phyloP scores from a whole-genome alignment of 2,329 filamentous ascomycete genomes.

The Alternaria gansuensis region DNA sequence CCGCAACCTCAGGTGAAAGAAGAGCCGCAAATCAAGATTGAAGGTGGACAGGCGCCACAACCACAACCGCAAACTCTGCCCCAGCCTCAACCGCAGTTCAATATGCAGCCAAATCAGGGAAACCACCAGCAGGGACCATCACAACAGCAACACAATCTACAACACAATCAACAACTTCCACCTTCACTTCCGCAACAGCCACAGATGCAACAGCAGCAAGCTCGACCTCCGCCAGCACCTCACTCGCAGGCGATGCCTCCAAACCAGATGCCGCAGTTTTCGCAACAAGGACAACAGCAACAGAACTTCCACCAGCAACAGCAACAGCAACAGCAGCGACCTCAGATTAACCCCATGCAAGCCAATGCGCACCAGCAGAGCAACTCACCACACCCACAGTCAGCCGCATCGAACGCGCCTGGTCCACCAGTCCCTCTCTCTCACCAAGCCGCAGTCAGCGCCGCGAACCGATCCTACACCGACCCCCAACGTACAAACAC shows the following conservation, averaged over 20 bases:
- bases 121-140: conserved; percentile 35
- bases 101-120: conserved; percentile 34
- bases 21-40: conserved; percentile 50
- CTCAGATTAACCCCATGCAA: conserved; percentile 51
- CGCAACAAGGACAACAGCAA: conserved; percentile 43
- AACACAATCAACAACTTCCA: conserved; percentile 34
- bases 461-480: conserved; percentile 53
- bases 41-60: conserved; percentile 40
- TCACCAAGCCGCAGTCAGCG: conserved; percentile 57
- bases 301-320: conserved; percentile 43
- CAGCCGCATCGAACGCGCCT: conserved; percentile 41
- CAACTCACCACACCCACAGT: conserved; percentile 52
- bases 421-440: conserved; percentile 53
- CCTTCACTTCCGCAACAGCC: conserved; percentile 33
- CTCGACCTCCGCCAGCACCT: conserved; percentile 41
- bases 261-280: conserved; percentile 40
- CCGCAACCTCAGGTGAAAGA: conserved; percentile 44
- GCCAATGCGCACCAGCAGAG: conserved; percentile 48
- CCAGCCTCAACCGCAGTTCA: conserved; percentile 30
- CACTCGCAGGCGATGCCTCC: conserved; percentile 43
- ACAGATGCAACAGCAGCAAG: conserved; percentile 30
- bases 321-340: conserved; percentile 41
- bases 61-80: conserved; percentile 30
- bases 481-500: conserved; percentile 48
- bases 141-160: conserved; percentile 28